A percentile compares a stretch with the other conserved stretches of the same genome.
Conservation (phyloP, 78 protist species). For the Goniomonas avonlea region DNA sequence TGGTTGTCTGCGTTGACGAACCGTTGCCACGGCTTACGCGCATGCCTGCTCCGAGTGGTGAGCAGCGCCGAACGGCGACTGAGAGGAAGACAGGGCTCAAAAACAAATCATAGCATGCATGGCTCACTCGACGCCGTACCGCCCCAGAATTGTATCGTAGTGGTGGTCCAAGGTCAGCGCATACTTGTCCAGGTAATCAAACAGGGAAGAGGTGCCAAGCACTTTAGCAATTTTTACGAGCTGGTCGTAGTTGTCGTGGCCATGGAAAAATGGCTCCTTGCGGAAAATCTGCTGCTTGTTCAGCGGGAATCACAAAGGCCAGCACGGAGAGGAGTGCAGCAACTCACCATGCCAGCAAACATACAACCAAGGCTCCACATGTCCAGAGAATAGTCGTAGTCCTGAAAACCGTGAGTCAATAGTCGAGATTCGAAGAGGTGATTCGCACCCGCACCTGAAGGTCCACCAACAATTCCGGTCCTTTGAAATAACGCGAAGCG, state of each 20-base stretch:
- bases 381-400: slow-evolving; percentile 90
- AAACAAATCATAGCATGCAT: background rate
- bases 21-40: slow-evolving; percentile 66
- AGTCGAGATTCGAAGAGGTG: no score
- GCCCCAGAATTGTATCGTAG: slow-evolving; percentile 60
- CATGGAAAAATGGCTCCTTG: slow-evolving; percentile 97
- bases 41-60: slow-evolving; percentile 30
- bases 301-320: background rate
- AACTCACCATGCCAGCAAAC: slow-evolving; percentile 86
- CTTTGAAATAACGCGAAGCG: slow-evolving; percentile 97
- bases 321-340: background rate
- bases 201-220: slow-evolving; percentile 92
- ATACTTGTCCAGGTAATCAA: slow-evolving; percentile 84
- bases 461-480: slow-evolving; percentile 94
- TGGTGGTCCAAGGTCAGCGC: slow-evolving; percentile 71
- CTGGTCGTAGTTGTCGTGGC: slow-evolving; percentile 97
- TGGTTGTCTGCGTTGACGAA: slow-evolving; percentile 64
- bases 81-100: background rate
- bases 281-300: slow-evolving; percentile 77
- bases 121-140: slow-evolving; percentile 30
- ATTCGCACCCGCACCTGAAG: slow-evolving; percentile 44
- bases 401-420: slow-evolving; percentile 39
- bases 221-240: slow-evolving; percentile 93
- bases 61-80: background rate
- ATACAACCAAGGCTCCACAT: slow-evolving; percentile 95